Evolutionary conservation across 352 stramenopile species (phyloP), one percentile per base, ranked within the genome.

Genomic region (Globisporangium viniferum): DNA sequence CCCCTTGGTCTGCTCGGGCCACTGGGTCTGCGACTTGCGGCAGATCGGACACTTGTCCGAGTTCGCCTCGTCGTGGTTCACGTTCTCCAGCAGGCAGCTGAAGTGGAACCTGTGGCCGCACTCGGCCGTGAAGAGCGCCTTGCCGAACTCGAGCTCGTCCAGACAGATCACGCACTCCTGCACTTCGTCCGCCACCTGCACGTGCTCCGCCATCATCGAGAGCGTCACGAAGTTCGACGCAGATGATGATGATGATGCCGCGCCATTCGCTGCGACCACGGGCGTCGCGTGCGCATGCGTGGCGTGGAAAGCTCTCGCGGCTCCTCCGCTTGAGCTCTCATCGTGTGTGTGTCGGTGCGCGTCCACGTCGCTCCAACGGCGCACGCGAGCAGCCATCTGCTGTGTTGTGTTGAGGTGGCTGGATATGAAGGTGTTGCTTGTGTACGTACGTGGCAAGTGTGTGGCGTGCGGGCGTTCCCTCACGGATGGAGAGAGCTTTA

Each of bases 51-150:
- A 95, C 74, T 95, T 95, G 77, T 93, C 87, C 60, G 84, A 82
- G 69, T 95, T 95, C 33, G 86, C 88, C 71, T 95, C 88, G 75
- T 95, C 88, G 74, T 95, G 86, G 74, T 95, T 95, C 36, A 95
- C 85, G 71, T 95, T 95, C 80, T 95, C 88, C 36, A 95, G 68
- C 61, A 95, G 66, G 66, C 88, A 95, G 39, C 77, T 89, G 68
- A 95, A 95, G 72, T 95, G 88, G 71, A 92, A 95, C 58, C 86
- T 82, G 76, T 95, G 88, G 67, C 83, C 88, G 64, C 88, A 95
- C 75, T 95, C 86, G 72, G 86, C 88, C 57, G 82, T 92, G 71
- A 95, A 95, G 61, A 95, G 66, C 63, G 88, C 87, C 56, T 78
- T 77, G 0, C 88, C 88, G 29, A 87, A 53, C 51, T 69, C 56